Evolutionary conservation across 2,329 filamentous ascomycete genomes (phyloP).

Genomic region (Chlorencoelia australis): DNA sequence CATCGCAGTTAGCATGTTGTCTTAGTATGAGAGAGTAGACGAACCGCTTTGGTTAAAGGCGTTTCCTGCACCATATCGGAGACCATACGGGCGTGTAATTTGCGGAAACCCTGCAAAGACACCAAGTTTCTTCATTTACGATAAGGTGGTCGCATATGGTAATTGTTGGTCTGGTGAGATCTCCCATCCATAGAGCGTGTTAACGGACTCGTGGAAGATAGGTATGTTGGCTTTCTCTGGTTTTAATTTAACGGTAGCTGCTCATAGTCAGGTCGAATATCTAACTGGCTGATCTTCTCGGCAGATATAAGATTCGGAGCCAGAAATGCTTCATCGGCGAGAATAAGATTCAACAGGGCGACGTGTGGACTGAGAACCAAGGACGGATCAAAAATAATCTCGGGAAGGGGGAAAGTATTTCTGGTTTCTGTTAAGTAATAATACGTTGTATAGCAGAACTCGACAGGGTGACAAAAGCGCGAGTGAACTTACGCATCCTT

Average conservation of each 20-base stretch:
- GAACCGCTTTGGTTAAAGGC: slow-evolving; percentile 16
- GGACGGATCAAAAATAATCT: slow-evolving; percentile 28
- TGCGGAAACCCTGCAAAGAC: slow-evolving; percentile 13
- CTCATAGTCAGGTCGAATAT: slow-evolving; percentile 1
- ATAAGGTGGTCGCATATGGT: slow-evolving; percentile 14
- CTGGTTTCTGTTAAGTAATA: slow-evolving; percentile 12
- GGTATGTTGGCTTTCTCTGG: not conserved
- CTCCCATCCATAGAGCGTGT: slow-evolving; percentile 11
- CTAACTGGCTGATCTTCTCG: not conserved
- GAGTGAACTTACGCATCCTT: slow-evolving; percentile 4
- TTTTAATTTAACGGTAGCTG: not conserved
- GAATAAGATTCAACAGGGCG: not conserved
- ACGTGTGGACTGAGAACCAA: slow-evolving; percentile 28
- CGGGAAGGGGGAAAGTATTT: slow-evolving; percentile 28
- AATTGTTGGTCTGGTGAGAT: slow-evolving; percentile 17
- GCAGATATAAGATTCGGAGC: not conserved
- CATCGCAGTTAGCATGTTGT: not conserved
- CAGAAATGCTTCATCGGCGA: not conserved
- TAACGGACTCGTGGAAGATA: slow-evolving; percentile 27
- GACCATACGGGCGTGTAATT: slow-evolving; percentile 14
- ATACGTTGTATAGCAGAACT: not conserved
- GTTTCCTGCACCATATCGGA: slow-evolving; percentile 17
- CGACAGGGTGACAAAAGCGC: not conserved
- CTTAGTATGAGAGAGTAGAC: no score
- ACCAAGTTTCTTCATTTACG: slow-evolving; percentile 15